Conservation (phyloP, 2,329 filamentous ascomycete species). For the Atkinsonella texensis region DNA sequence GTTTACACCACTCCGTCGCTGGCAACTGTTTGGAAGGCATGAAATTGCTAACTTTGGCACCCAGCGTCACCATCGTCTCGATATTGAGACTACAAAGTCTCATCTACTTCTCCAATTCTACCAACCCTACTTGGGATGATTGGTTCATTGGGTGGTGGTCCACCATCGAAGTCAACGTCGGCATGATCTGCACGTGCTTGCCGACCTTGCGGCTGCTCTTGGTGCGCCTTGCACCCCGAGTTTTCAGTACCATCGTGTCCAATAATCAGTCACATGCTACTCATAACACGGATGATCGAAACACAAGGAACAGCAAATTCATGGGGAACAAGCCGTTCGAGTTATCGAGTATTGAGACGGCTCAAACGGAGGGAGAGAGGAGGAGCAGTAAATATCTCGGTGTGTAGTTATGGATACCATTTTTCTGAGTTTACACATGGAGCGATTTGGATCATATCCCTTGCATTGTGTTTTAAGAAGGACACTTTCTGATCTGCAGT, state of each 20-base stretch:
- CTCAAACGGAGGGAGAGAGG: neutral
- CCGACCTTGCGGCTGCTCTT: slow-evolving; percentile 5
- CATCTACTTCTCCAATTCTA: slow-evolving; percentile 5
- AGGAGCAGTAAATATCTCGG: neutral
- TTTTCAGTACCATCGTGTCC: slow-evolving; percentile 1
- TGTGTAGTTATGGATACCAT: neutral
- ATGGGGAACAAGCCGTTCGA: slow-evolving; percentile 4
- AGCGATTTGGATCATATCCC: neutral
- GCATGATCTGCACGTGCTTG: slow-evolving; percentile 6
- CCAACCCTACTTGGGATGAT: slow-evolving; percentile 7
- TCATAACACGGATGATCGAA: neutral
- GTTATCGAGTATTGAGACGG: slow-evolving; percentile 1
- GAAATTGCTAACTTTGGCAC: neutral
- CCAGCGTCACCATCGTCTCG: slow-evolving; percentile 5
- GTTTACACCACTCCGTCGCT: neutral
- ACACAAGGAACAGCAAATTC: neutral
- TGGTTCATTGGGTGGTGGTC: slow-evolving; percentile 6
- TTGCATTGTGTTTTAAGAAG: neutral
- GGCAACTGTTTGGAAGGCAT: neutral
- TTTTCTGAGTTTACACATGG: neutral
- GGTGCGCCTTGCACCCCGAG: slow-evolving; percentile 2
- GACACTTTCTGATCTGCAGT: neutral
- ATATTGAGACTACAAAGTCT: slow-evolving; percentile 5
- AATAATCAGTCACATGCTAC: neutral
- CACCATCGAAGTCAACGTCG: slow-evolving; percentile 5